Base-by-base conservation (phyloP, 202 grass and related monocot species). In the Elaeis oleifera region DNA sequence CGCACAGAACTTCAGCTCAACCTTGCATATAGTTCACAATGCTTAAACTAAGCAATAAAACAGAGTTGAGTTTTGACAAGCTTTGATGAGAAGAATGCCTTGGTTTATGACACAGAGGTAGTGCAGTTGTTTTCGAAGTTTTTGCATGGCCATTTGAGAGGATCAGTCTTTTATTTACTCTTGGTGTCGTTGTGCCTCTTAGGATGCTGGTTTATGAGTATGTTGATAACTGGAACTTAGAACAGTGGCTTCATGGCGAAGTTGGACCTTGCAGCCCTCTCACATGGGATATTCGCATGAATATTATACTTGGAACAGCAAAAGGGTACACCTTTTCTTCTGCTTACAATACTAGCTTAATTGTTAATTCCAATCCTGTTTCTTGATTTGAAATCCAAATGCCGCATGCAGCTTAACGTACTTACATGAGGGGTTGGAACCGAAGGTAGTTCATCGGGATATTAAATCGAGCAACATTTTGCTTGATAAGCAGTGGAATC, bases 161-260 rank as follows among this genome's bases (percentile, higher is more conserved):
- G 15, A 49, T 59, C 51, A 13, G 11, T 14, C 50, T 61, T 73
- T 54, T 13, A 56, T 56, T 23, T 60, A 55, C 65, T 55, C 64
- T 50, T 63, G 59, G 20, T 58, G 3, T 22, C 59, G 53, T 49
- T 26, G 52, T 36, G 68, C 24, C 31, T 77, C 28, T 49, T 65
- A 95, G 90, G 77, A 95, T 90, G 74, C 85, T 95, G 75, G 90
- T 89, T 21, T 95, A 95, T 49, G 90, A 95, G 58, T 95, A 65
- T 27, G 85, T 89, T 60, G 84, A 95, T 76, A 95, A 95, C 60
- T 85, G 90, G 73, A 95, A 78, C 80, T 86, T 95, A 64, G 90
- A 95, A 76, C 90, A 95, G 75, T 89, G 85, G 90, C 65, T 95
- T 67, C 90, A 95, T 15, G 90, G 90, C 17, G 90, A 89, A 49